A percentile compares a stretch with the other conserved stretches of the same genome.
These are phyloP conservation scores for Gonium pectorale DNA, from an alignment of 139 green algal genomes.

Conservation along the genomic window DNA sequence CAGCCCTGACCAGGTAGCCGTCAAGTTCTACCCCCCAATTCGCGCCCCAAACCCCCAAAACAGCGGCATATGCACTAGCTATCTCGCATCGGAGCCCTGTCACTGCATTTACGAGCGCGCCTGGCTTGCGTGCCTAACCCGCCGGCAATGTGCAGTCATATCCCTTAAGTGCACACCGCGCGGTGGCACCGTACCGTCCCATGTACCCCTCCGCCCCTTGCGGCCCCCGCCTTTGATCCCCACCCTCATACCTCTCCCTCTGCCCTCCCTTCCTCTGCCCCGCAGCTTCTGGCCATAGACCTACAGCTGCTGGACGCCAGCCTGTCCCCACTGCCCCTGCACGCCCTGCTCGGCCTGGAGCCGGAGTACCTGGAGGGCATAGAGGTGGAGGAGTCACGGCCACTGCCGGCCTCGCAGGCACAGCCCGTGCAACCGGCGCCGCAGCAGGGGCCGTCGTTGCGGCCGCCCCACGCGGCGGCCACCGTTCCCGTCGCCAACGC, in stretches of 20 bases:
- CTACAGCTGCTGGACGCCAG: conserved; percentile 10
- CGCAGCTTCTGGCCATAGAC: conserved; percentile 26
- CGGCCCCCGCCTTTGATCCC: too few species aligned
- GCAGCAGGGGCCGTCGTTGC: neutral
- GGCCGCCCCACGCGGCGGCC: too few species aligned
- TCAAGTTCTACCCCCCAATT: too few species aligned
- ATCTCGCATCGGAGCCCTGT: neutral
- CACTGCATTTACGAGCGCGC: too few species aligned
- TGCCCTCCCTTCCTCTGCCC: neutral
- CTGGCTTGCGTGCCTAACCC: neutral
- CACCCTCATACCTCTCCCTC: too few species aligned
- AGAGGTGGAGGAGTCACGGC: neutral
- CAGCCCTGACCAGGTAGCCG: conserved; percentile 11
- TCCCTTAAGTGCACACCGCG: neutral
- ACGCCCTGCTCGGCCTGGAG: conserved; percentile 32
- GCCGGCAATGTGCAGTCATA: neutral
- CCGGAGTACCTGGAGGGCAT: conserved; percentile 18
- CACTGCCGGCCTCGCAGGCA: neutral
- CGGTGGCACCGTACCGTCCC: too few species aligned
- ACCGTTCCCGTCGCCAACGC: too few species aligned
- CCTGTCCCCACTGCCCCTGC: conserved; percentile 32
- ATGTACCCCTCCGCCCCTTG: too few species aligned
- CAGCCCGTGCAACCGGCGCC: neutral
- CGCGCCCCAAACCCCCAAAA: too few species aligned
- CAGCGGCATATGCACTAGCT: too few species aligned